Base-by-base conservation (phyloP, 441 rosid species). In the Isatis lusitanica region DNA sequence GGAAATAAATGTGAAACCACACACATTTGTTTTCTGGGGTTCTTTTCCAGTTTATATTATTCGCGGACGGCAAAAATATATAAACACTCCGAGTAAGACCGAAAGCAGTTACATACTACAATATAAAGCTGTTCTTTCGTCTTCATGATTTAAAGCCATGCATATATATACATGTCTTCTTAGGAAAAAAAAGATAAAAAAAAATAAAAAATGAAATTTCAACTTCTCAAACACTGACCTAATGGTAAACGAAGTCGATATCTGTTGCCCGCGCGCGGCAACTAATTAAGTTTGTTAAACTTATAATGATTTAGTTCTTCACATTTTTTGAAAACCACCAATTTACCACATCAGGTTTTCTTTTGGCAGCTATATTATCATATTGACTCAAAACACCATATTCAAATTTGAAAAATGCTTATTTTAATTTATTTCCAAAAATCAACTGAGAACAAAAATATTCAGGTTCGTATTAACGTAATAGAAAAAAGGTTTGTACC, bases 81-180 rank as follows among this genome's bases (percentile, higher is more conserved):
- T 43, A 53, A 66, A 57, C 39, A 66, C 16, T 66, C 10, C 6
- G n/a, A 55, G 35, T 28, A 62, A 63, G 26, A 74, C 47, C 68
- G 55, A 33, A 61, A 68, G 66, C 44, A 35, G 63, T 68, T 75
- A 68, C 64, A 75, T 35, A 74, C 56, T 63, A 35, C 60, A 47
- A 15, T 10, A 7, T 53, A 28, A 30, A 62, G 64, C 64, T 36
- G 64, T 68, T 68, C 3, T 52, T 40, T 68, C 63, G 31, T 61
- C 59, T 61, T 35, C 35, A 52, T 35, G 65, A 61, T 68, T 35
- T 50, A 68, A 58, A 51, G 31, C 57, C 69, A 74, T 66, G 53
- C 78, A 58, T 38, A 48, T 59, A 38, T 39, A n/a, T n/a, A n/a
- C n/a, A n/a, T n/a, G 68, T 39, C 60, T 40, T 66, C 58, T 16